A percentile compares a stretch with the other conserved stretches of the same genome.
These are phyloP conservation scores for Zygnema cylindricum DNA, from an alignment of 139 green algal species.

Conservation along the genomic window DNA sequence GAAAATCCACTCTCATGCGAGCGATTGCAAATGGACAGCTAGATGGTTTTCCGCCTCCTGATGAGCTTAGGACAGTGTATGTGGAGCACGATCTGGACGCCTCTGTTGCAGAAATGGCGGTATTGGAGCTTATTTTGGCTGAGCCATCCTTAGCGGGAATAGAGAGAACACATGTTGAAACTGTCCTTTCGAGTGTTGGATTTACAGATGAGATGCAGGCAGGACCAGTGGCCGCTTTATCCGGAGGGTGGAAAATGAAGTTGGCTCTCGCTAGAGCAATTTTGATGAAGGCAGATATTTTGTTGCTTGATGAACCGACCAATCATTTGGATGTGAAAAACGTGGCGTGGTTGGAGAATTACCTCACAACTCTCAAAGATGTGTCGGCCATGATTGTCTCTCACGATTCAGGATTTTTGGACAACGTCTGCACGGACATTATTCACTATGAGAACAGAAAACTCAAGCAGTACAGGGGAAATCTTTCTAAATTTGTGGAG, in stretches of 20 bases:
- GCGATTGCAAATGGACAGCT: conserved; percentile 68
- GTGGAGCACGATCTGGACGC: conserved; percentile 66
- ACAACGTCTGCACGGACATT: conserved; percentile 81
- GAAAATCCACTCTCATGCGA: conserved; percentile 68
- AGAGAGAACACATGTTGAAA: conserved; percentile 35
- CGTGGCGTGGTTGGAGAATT: conserved; percentile 76
- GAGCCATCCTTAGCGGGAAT: conserved; percentile 18
- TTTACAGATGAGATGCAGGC: conserved; percentile 77
- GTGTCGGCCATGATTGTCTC: conserved; percentile 76
- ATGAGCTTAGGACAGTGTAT: conserved; percentile 62
- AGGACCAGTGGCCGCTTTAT: conserved; percentile 64
- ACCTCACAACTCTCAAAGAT: conserved; percentile 67
- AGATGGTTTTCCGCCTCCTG: conserved; percentile 62
- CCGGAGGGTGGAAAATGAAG: conserved; percentile 69
- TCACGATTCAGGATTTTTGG: conserved; percentile 80
- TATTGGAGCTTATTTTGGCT: conserved; percentile 65
- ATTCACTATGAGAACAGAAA: conserved; percentile 79
- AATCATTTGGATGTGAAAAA: conserved; percentile 73
- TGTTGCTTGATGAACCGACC: conserved; percentile 75
- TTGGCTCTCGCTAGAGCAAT: conserved; percentile 75
- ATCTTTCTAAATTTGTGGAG: conserved; percentile 90
- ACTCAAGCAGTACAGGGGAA: conserved; percentile 78
- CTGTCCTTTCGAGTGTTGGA: conserved; percentile 74
- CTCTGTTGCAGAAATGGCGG: conserved; percentile 30
- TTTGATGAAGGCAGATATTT: conserved; percentile 86